phyloP scores from a whole-genome alignment of 495 filamentous ascomycete species.

The Terfezia boudieri region DNA sequence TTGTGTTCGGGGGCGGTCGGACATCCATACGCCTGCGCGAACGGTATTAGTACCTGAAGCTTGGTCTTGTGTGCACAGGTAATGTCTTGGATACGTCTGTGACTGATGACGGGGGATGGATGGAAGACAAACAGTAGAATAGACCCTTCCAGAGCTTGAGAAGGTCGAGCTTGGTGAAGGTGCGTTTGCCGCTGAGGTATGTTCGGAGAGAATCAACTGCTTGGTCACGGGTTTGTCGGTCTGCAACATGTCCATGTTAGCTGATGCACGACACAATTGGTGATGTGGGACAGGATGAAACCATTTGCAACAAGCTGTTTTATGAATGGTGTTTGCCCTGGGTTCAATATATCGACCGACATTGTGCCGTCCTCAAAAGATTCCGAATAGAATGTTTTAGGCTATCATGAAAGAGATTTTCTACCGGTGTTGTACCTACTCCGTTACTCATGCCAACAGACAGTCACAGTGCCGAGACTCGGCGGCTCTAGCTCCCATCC shows the following conservation, averaged over 20 bases:
- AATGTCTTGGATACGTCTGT: background rate
- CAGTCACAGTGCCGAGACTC: too few species aligned
- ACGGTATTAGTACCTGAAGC: constrained; percentile 7
- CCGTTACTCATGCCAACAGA: too few species aligned
- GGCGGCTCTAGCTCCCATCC: too few species aligned
- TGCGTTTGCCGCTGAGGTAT: constrained; percentile 46
- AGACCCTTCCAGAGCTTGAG: constrained; percentile 93
- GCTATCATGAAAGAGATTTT: too few species aligned
- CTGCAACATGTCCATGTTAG: constrained; percentile 21
- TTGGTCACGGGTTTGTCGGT: constrained; percentile 58
- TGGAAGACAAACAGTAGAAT: constrained; percentile 48
- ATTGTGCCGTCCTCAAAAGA: too few species aligned
- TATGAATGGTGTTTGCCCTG: constrained; percentile 30
- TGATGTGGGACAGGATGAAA: constrained; percentile 18
- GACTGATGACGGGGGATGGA: background rate
- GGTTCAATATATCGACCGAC: too few species aligned
- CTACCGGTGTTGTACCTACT: too few species aligned
- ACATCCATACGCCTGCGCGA: constrained; percentile 55
- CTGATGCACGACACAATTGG: background rate
- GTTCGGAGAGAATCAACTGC: constrained; percentile 57
- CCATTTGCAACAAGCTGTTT: constrained; percentile 58
- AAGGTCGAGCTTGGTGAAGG: constrained; percentile 50
- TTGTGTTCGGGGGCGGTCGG: constrained; percentile 66
- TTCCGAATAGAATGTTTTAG: too few species aligned
- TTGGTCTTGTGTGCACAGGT: constrained; percentile 1